A percentile compares a stretch with the other conserved stretches of the same genome.
phyloP scores from a whole-genome alignment of 495 filamentous ascomycete species.

The Ramalina intermedia region DNA sequence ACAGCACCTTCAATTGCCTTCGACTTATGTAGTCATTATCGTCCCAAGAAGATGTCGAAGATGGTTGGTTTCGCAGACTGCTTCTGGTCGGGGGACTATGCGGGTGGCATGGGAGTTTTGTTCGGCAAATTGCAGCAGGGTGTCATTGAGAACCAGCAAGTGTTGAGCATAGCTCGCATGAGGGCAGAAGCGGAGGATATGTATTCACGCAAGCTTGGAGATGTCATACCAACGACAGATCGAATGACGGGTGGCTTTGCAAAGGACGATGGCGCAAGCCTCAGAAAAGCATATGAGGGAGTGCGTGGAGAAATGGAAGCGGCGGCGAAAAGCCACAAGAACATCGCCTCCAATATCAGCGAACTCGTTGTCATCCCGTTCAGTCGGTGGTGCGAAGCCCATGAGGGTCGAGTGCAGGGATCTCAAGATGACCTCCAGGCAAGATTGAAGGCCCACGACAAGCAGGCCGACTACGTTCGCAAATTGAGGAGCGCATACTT shows the following conservation, averaged over 20 bases:
- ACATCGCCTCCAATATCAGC: constrained; percentile 89
- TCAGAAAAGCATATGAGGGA: constrained; percentile 94
- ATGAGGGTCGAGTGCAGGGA: constrained; percentile 76
- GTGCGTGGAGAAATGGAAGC: constrained; percentile 90
- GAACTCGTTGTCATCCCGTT: constrained; percentile 92
- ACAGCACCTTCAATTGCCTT: too few relatives aligned
- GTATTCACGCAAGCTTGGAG: constrained; percentile 67
- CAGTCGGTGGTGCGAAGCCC: constrained; percentile 85
- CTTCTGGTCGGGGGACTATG: constrained; percentile 92
- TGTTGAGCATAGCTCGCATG: constrained; percentile 80
- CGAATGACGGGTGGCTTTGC: constrained; percentile 71
- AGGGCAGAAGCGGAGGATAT: constrained; percentile 90
- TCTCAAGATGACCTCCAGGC: constrained; percentile 86
- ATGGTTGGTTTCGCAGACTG: constrained; percentile 88
- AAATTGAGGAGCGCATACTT: constrained; percentile 93
- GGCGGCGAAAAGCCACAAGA: constrained; percentile 77
- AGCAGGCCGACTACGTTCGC: constrained; percentile 75
- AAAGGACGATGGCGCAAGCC: constrained; percentile 90
- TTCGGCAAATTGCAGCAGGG: constrained; percentile 97
- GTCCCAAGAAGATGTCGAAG: constrained; percentile 9
- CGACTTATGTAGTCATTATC: not conserved
- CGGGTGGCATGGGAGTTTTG: constrained; percentile 83
- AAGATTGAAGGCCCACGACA: constrained; percentile 82
- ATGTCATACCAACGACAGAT: constrained; percentile 73
- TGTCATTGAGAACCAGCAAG: constrained; percentile 84